A percentile compares a stretch with the other conserved stretches of the same genome.
Evolutionary conservation across 148 eudicot genomes (phyloP).

Genomic region (Camellia sinensis): DNA sequence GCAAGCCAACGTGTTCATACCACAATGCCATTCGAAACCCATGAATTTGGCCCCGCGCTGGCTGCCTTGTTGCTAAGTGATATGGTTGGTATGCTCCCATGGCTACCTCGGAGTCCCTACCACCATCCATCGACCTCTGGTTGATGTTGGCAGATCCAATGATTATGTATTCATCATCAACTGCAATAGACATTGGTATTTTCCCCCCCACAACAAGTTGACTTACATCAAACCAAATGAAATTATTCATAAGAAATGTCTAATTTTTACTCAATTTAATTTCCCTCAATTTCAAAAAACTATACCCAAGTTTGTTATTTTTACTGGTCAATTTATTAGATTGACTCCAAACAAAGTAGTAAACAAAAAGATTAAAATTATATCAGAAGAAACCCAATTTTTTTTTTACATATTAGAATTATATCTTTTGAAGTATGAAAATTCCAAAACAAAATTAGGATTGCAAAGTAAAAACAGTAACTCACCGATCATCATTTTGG

Average conservation of each 20-base stretch:
- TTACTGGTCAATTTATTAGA: too few relatives aligned
- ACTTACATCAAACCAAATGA: too few relatives aligned
- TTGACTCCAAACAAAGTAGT: too few relatives aligned
- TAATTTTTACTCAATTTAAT: too few relatives aligned
- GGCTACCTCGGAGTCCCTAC: slow-evolving; percentile 76
- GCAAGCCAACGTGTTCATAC: slow-evolving; percentile 90
- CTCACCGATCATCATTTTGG: slow-evolving; percentile 87
- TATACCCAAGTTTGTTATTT: too few relatives aligned
- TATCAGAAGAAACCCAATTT: too few relatives aligned
- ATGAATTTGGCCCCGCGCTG: slow-evolving; percentile 67
- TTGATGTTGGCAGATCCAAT: slow-evolving; percentile 86
- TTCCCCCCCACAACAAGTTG: not conserved
- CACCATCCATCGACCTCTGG: slow-evolving; percentile 86
- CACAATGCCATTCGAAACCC: slow-evolving; percentile 83
- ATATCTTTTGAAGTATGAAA: not conserved
- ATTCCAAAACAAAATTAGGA: not conserved
- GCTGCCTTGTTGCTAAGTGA: slow-evolving; percentile 43
- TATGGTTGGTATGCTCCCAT: slow-evolving; percentile 84
- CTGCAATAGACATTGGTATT: slow-evolving; percentile 25
- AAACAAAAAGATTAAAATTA: too few relatives aligned
- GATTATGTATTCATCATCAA: slow-evolving; percentile 82
- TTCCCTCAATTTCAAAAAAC: too few relatives aligned
- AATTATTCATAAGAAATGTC: too few relatives aligned
- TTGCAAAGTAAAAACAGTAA: not conserved
- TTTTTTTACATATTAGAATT: not conserved